phyloP scores from a whole-genome alignment of 148 eudicot species.

The Amaranthus hypochondriacus region DNA sequence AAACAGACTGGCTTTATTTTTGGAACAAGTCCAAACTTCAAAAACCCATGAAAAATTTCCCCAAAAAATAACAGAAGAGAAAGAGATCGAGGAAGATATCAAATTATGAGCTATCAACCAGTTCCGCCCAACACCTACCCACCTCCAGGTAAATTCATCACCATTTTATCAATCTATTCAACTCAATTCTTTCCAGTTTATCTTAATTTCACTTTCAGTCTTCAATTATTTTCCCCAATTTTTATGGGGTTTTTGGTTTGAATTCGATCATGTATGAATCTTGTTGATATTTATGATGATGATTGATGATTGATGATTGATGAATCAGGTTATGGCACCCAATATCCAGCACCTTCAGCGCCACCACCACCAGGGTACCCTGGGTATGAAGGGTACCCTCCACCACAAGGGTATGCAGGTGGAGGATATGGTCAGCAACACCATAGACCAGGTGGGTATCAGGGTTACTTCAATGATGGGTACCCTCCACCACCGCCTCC shows the following conservation, averaged over 20 bases:
- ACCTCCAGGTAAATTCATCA: conserved; percentile 18
- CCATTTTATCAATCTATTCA: background rate
- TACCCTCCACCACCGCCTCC: conserved; percentile 40
- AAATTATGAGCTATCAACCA: conserved; percentile 22
- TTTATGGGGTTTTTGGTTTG: background rate
- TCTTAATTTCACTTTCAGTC: background rate
- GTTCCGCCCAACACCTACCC: conserved; percentile 23
- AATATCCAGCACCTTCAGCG: conserved; percentile 39
- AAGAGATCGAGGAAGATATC: background rate
- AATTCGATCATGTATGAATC: background rate
- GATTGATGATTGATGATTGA: background rate
- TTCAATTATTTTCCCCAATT: no score
- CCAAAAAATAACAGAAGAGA: no score
- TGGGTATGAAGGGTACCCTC: conserved; percentile 38
- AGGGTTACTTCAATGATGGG: conserved; percentile 58
- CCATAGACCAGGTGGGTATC: conserved; percentile 34
- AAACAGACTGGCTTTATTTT: no score
- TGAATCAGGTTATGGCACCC: conserved; percentile 33
- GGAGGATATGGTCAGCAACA: conserved; percentile 17
- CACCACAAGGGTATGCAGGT: conserved; percentile 12
- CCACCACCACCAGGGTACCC: conserved; percentile 27
- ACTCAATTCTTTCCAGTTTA: background rate
- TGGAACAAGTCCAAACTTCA: no score
- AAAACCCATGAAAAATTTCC: no score
- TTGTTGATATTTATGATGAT: no score